Conservation (phyloP, 2,329 filamentous ascomycete genomes). For the Metarhizium guizhouense region DNA sequence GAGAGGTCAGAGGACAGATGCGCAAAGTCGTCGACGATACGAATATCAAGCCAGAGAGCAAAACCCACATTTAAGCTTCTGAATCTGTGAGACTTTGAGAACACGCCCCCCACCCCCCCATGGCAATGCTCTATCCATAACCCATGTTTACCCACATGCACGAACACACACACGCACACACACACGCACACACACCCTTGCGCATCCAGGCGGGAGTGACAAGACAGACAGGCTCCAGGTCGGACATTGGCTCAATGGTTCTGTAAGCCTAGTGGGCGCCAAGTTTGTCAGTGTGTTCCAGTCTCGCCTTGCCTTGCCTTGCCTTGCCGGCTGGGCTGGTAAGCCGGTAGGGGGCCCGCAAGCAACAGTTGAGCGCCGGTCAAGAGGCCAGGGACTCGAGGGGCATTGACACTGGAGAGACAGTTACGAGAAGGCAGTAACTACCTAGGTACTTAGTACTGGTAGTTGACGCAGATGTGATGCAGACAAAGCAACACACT, state of each 20-base stretch:
- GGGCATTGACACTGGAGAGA: not conserved
- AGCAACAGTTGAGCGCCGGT: not conserved
- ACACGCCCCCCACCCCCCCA: not conserved
- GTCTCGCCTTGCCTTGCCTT: not conserved
- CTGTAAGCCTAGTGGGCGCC: not conserved
- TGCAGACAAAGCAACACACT: not conserved
- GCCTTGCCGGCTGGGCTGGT: not conserved
- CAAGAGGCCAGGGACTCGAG: too few species aligned
- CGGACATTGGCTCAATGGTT: not conserved
- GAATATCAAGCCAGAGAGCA: not conserved
- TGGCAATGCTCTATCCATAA: not conserved
- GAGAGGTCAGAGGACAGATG: too few species aligned
- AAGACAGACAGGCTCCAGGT: not conserved
- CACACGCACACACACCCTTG: not conserved
- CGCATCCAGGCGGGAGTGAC: not conserved
- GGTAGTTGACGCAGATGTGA: not conserved
- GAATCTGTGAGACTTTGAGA: not conserved
- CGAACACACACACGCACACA: not conserved
- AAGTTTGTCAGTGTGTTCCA: not conserved
- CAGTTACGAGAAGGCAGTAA: not conserved
- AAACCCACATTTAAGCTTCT: not conserved
- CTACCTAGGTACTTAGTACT: too few species aligned
- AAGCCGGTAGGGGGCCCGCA: too few species aligned
- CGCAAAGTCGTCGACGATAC: too few species aligned
- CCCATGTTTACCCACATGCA: not conserved